Evolutionary conservation across 2,329 filamentous ascomycete species (phyloP), one percentile per base, ranked within the genome.

Genomic region (Arthrinium puccinioides): DNA sequence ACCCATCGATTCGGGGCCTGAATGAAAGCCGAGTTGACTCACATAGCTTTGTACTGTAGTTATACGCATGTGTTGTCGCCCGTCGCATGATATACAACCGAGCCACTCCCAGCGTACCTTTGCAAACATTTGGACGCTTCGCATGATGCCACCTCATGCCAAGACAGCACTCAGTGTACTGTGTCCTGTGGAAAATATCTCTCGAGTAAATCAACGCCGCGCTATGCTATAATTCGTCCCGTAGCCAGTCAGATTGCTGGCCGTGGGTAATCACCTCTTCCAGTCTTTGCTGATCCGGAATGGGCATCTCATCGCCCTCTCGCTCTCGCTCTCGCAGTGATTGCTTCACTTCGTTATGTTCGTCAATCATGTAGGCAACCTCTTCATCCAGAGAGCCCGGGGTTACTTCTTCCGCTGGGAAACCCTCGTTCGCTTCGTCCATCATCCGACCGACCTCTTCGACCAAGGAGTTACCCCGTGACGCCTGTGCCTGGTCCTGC

Each of bases 391-490:
- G 15, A 28, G 36, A 34, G 13, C 31, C 32, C 11, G 31, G 23
- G 16, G 33, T 15, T n/a, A 21, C 21, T 19, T 15, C 31, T 18
- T 19, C 26, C 7, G 21, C 40, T 16, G 23, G 19, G 13, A 18
- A 11, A 27, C 32, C 32, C 47, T 52, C 36, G 18, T 38, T 33
- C 15, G 25, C 16, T 14, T 57, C 54, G 34, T 70, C 67, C 32
- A 79, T 65, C 30, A 77, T 69, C 50, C 65, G 70, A 24, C 68
- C 70, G 15, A 86, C 64, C 43, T 74, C 57, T 24, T 76, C 72
- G 7, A 70, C 53, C 48, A 76, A 51, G 7, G 63, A 62, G 10
- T 67, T 65, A 13, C 49, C 50, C 16, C 27, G 44, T 1, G 37
- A 47, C 21, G 47, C 45, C 11, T 36, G 40, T 11, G 35, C 46